Base-by-base conservation (phyloP, 805 yeast species). In the Wickerhamomyces chaumierensis region DNA sequence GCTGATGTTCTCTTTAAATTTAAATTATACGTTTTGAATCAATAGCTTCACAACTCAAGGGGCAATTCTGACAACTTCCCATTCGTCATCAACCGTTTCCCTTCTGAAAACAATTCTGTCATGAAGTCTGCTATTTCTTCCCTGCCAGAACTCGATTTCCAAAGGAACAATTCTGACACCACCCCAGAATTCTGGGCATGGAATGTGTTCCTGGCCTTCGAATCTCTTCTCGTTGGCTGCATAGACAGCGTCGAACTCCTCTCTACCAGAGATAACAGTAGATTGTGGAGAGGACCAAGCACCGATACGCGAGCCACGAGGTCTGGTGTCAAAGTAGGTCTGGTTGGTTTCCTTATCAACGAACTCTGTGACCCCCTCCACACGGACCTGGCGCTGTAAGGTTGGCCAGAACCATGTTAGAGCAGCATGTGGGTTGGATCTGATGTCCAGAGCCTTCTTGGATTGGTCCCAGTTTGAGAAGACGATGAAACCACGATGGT, bases 211-310 rank as follows among this genome's bases (percentile, higher is more conserved):
- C 33, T 61, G 57, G 32, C 69, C 76, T 45, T 75, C 72, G 45
- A 84, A 85, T 55, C 75, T 68, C 39, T 69, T 61, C 40, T 68
- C 78, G 43, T 63, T 69, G 20, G 64, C 55, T 11, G 58, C 53
- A 37, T 75, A 75, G 14, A 68, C 50, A 0, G 55, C 51, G 29
- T 87, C 82, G 43, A 90, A 71, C 48, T 74, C 82, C 14, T 72
- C 72, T 45, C 96, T 68, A 33, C 65, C 58, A 13, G 55, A 51
- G 29, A 88, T 66, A 3, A 65, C 68, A 39, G 71, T 67, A 27
- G 88, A 75, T 65, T 92, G 98, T 4, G 94, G 94, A 21, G 94
- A 80, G 0, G 96, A 82, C 95, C 96, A 88, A 0, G 98, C 98
- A 23, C 98, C 97, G 44, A 92, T 77, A 55, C 82, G 78, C 23